Conservation (phyloP, 345 rosid species). For the Syzygium aqueum region DNA sequence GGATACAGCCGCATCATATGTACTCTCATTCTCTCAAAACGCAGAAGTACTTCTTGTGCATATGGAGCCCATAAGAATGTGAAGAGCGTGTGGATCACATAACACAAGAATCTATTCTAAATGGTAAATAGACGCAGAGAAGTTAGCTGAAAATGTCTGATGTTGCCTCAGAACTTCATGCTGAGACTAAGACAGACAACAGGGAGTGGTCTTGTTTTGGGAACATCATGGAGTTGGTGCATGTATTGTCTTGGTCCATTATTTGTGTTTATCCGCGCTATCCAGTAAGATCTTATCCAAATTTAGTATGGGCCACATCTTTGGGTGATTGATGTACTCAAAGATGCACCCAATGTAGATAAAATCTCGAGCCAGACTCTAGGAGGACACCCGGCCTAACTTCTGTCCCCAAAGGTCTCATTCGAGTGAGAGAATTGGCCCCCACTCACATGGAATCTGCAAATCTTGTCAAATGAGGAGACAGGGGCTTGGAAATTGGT, state of each 20-base stretch:
- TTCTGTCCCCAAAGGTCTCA: neutral
- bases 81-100: neutral
- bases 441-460: neutral
- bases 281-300: neutral
- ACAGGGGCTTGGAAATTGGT: neutral
- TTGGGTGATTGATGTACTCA: neutral
- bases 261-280: neutral
- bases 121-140: neutral
- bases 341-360: neutral
- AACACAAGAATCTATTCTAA: neutral
- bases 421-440: neutral
- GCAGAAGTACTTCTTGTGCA: neutral
- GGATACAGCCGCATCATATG: neutral
- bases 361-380: neutral
- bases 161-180: neutral
- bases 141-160: neutral
- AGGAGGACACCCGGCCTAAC: neutral
- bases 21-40: neutral
- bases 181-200: neutral
- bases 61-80: neutral
- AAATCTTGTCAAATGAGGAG: neutral
- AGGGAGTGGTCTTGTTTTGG: neutral
- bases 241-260: neutral
- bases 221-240: neutral
- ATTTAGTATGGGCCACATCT: neutral